Evolutionary conservation across 1,284 basidiomycete genomes (phyloP).

Genomic region (Pulveroboletus sp.): DNA sequence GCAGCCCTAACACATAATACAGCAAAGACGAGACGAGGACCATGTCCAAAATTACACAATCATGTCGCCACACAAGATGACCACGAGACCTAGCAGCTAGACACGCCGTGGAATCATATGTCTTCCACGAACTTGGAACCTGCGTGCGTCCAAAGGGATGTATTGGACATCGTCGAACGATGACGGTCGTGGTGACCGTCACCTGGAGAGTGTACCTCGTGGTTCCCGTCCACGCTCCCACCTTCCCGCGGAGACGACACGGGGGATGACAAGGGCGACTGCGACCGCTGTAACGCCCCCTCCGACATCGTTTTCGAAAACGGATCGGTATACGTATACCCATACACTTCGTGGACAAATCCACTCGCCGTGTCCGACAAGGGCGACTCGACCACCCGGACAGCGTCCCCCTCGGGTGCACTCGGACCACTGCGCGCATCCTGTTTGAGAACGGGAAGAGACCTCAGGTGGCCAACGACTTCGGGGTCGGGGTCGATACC

Average conservation of each 20-base stretch:
- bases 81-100: not conserved
- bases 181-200: constrained; percentile 30
- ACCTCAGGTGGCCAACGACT: constrained; percentile 13
- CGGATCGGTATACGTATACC: constrained; percentile 23
- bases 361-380: constrained; percentile 25
- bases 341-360: constrained; percentile 3
- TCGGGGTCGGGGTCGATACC: constrained; percentile 1
- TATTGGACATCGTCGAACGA: constrained; percentile 38
- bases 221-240: constrained; percentile 20
- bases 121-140: constrained; percentile 37
- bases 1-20: not conserved
- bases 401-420: constrained; percentile 11
- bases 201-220: constrained; percentile 1
- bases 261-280: constrained; percentile 28
- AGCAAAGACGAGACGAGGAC: not conserved
- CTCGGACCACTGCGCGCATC: not conserved
- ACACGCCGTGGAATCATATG: constrained; percentile 18
- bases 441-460: constrained; percentile 12
- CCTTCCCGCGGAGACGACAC: constrained; percentile 26
- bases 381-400: constrained; percentile 30
- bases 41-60: not conserved
- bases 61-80: not conserved
- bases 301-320: constrained; percentile 20
- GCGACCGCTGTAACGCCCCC: constrained; percentile 16
- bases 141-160: constrained; percentile 42